Base-by-base conservation (phyloP, 192 early-diverging fungal species). In the Rhizoclosmatium sp. region DNA sequence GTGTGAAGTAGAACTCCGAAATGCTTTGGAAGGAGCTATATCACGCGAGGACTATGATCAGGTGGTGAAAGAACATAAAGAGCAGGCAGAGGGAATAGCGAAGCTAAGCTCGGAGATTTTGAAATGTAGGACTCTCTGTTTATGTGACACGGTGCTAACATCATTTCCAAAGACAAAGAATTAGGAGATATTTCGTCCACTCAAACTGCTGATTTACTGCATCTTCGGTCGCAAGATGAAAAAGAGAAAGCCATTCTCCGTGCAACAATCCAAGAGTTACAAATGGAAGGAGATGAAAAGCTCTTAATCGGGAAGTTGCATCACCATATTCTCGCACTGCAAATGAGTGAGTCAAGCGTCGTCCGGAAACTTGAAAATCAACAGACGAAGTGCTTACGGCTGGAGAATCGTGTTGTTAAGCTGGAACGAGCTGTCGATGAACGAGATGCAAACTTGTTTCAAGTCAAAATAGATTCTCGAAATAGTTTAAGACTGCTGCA, bases 291-390 rank as follows among this genome's bases (percentile, higher is more conserved):
- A 42, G 89, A 90, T 67, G 83, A 90, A 44, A 90, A 87, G 59
- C 80, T 90, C 14, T 47, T 90, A 31, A 90, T 90, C 40, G 89
- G 89, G 1, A 85, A 90, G 66, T 74, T 90, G 66, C 84, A 90
- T 69, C 81, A 90, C 41, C 83, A 90, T 54, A 90, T 91, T 46
- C 46, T 87, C 16, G 81, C 81, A 16, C 71, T 91, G 4, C 86
- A 90, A 86, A 71, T 86, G 65, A 80, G 81, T 51, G 87, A 91
- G 59, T 78, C 82, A 12, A 31, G 16, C 44, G 65, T 69, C 5
- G 21, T 80, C 69, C 49, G 79, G 14, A 82, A 87, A 65, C 45
- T 80, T 1, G 83, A 87, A 48, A 46, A 51, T n/a, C 31, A 67
- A 14, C 69, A 84, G 47, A 76, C 47, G 14, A 85, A 87, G 60